Evolutionary conservation across 2,329 filamentous ascomycete species (phyloP), one percentile per base, ranked within the genome.

Genomic region (Fusarium longipes): DNA sequence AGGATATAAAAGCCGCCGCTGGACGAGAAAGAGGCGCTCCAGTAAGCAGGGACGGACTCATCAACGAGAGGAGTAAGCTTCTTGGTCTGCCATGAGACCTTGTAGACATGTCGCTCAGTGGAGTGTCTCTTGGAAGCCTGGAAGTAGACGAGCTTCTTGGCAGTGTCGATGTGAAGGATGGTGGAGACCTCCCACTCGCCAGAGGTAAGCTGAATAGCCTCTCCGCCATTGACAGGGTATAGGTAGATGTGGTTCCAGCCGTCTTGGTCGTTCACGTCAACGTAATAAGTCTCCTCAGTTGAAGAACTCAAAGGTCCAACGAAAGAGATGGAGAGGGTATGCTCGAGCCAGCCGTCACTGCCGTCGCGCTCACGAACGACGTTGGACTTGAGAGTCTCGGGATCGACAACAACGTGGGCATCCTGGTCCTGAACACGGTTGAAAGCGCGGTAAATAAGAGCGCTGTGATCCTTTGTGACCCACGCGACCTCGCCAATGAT

Each of bases 231-330:
- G 18, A 89, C 82, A 0, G 88, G 83, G 72, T 87, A 87, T 1
- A 91, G 79, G 72, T 91, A 91, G 43, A 91, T 78, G 71, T 92
- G 89, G 84, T 90, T 84, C 86, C 88, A 92, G 18, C 89, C 89
- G 8, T 84, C 86, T 63, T 86, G 83, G 55, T 92, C 89, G 0
- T 88, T 91, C 4, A 90, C 75, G 68, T 92, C 90, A 15, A 91
- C 78, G 71, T 91, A 92, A 75, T 88, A 90, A 2, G 76, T 73
- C 4, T 76, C 72, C 36, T 77, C 77, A 20, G 67, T 63, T 0
- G 75, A 74, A 20, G 73, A 71, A 30, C 81, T 76, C 40, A 86
- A 63, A 4, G 79, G 59, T 0, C 86, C 86, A 5, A 89, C 80
- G 67, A 87, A 90, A 7, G 77, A 73, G 51, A 89, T 87, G 10